Conservation (phyloP, 169 alveolate species). For the Toxoplasma gondii region DNA sequence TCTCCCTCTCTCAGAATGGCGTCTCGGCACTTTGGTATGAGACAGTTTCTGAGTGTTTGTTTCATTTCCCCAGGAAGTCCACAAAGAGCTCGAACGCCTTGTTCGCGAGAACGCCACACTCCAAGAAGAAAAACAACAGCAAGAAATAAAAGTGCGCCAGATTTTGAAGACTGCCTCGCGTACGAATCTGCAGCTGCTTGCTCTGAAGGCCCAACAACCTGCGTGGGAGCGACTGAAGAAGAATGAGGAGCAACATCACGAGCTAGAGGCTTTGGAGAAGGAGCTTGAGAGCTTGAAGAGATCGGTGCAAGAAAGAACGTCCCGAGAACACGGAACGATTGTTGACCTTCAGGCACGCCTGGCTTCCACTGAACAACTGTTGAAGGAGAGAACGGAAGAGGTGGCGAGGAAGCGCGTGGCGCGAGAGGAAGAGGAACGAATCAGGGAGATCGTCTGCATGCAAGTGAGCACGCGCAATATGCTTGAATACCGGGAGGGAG, state of each 20-base stretch:
- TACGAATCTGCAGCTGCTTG: background rate
- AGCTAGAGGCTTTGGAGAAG: background rate
- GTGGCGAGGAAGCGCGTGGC: background rate
- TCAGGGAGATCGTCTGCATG: background rate
- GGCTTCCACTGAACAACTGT: background rate
- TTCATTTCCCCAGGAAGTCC: background rate
- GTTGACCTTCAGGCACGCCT: background rate
- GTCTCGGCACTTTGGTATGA: no score
- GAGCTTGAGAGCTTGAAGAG: background rate
- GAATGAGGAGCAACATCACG: background rate
- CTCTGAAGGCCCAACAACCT: background rate
- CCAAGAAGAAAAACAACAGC: background rate
- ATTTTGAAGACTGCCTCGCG: background rate
- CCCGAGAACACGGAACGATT: background rate
- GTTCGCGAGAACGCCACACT: background rate
- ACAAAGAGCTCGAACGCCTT: slow-evolving; percentile 2
- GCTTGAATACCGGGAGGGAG: no score
- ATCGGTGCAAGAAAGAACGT: background rate
- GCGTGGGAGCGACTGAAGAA: background rate
- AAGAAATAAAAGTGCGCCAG: background rate
- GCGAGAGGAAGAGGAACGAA: background rate
- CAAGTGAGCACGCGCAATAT: no score
- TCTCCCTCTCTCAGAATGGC: no score
- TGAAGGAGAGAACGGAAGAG: background rate
- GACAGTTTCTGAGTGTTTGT: no score